Base-by-base conservation (phyloP, 2,329 filamentous ascomycete genomes). In the Calonectria montana region DNA sequence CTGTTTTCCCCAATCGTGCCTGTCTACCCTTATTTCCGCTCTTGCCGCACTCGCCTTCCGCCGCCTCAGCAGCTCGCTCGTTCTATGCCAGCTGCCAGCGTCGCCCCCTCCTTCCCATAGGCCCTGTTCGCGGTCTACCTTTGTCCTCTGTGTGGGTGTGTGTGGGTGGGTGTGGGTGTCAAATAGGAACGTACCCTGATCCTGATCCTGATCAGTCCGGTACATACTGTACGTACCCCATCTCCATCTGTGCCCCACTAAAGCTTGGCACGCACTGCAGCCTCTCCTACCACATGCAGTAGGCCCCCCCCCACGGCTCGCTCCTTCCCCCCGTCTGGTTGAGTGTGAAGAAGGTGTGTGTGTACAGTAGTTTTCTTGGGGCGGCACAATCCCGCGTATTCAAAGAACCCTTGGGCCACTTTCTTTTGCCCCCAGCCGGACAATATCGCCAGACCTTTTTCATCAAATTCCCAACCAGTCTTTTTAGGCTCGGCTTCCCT, bases 381-480 rank as follows among this genome's bases (percentile, higher is more conserved):
- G 53, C 53, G 53, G 53, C 53, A 59, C 53, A 59, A 59, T 59
- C 53, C 53, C 53, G 53, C 53, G 53, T 59, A 59, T 59, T 59
- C 31, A 59, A 59, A 59, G 53, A 59, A 59, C 53, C 53, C 53
- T 59, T 59, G 53, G 53, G 53, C 53, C 53, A 37, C 53, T 39
- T 59, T 35, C 31, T 59, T 57, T 57, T 39, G 53, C 53, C 53
- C 53, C 53, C n/a, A 55, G 53, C n/a, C 13, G 53, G 31, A 27
- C 53, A 59, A 59, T 59, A 59, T 59, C 35, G 31, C 37, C 53
- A 59, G 21, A 25, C 53, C 53, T 59, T 59, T 59, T 13, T 21
- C 53, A 39, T 39, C 35, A 23, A 59, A 25, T 59, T 35, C 53
- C 37, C 21, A 23, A 23, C 31, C n/a, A n/a, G 50, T 31, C 53